Conservation (phyloP, 1,139 yeast species). For the Tardiomyces digboiensis region DNA sequence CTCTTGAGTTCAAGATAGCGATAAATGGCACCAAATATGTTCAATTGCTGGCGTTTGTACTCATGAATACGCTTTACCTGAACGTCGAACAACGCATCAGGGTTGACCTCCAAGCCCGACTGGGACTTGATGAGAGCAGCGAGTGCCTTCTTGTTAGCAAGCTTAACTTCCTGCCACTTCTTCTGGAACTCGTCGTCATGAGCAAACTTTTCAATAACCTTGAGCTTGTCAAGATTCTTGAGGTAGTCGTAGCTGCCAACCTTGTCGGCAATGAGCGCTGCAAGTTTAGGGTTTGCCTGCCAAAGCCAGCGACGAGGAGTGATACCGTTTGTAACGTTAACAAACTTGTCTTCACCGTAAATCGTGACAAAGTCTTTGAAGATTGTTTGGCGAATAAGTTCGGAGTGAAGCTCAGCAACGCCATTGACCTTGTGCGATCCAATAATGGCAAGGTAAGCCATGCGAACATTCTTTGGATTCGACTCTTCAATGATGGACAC, state of each 20-base stretch:
- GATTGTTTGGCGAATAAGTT: constrained; percentile 79
- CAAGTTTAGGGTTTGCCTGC: constrained; percentile 82
- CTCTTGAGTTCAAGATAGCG: constrained; percentile 71
- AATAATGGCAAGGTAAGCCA: constrained; percentile 87
- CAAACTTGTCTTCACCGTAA: constrained; percentile 74
- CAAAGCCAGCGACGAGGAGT: constrained; percentile 96
- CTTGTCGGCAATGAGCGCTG: constrained; percentile 60
- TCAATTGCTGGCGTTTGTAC: constrained; percentile 91
- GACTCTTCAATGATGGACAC: constrained; percentile 86
- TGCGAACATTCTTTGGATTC: constrained; percentile 70
- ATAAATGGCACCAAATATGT: constrained; percentile 80
- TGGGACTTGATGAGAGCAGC: constrained; percentile 60
- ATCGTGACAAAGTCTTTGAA: constrained; percentile 83
- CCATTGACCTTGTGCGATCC: constrained; percentile 95
- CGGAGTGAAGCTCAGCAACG: constrained; percentile 93
- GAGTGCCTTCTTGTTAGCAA: constrained; percentile 57
- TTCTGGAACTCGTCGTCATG: constrained; percentile 61
- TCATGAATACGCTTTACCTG: constrained; percentile 96
- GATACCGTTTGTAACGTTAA: constrained; percentile 90
- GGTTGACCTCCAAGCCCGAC: constrained; percentile 59
- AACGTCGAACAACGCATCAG: constrained; percentile 69
- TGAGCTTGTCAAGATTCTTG: constrained; percentile 59
- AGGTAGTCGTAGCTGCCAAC: constrained; percentile 64
- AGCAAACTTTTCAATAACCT: constrained; percentile 55
- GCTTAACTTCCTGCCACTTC: constrained; percentile 66